These are phyloP conservation scores for Erythrobasidium yunnanense DNA, from an alignment of 768 basidiomycete genomes.

Conservation along the genomic window DNA sequence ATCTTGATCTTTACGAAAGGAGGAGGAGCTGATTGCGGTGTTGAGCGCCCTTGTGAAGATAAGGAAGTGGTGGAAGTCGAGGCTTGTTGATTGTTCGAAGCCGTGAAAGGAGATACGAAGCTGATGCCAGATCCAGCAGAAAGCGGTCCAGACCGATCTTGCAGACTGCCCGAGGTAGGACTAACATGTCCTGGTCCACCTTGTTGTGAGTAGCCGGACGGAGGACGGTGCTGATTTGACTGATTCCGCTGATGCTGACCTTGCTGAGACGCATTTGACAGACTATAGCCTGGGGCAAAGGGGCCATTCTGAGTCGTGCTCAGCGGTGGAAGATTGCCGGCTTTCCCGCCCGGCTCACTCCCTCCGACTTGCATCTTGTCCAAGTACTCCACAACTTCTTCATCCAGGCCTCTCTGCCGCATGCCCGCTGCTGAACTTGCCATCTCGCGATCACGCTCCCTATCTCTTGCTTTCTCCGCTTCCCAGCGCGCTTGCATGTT, in stretches of 20 bases:
- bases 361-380: slow-evolving; percentile 33
- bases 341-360: neutral
- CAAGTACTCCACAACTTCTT: slow-evolving; percentile 37
- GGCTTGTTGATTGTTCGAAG: neutral
- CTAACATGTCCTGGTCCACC: neutral
- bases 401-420: slow-evolving; percentile 28
- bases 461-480: slow-evolving; percentile 1
- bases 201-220: neutral
- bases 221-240: neutral
- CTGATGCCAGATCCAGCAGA: slow-evolving; percentile 19
- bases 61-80: neutral
- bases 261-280: neutral
- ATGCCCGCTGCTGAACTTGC: neutral
- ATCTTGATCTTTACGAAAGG: slow-evolving; percentile 94
- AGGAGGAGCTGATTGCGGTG: neutral
- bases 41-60: neutral
- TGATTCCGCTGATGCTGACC: neutral
- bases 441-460: slow-evolving; percentile 1
- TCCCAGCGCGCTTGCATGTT: slow-evolving; percentile 15
- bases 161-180: neutral
- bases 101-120: slow-evolving; percentile 9
- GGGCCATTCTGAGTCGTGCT: neutral
- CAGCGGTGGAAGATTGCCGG: neutral
- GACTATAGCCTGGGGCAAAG: neutral
- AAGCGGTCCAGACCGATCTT: slow-evolving; percentile 3